Conservation (phyloP, 805 yeast species). For the Yarrowia osloensis region DNA sequence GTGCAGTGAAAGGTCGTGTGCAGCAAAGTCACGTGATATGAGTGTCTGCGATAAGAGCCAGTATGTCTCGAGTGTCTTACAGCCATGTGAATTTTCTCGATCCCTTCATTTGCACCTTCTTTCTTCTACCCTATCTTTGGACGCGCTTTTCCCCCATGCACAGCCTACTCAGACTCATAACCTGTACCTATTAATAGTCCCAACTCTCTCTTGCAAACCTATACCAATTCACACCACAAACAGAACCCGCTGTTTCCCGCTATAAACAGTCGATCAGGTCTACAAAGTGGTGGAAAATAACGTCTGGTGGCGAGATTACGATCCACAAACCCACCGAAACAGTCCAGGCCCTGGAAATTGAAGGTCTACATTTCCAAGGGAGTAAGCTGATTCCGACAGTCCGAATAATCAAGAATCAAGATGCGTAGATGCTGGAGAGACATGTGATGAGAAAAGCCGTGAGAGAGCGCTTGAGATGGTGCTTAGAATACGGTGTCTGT, state of each 20-base stretch:
- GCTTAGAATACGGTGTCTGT: too few relatives aligned
- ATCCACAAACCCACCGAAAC: conserved; percentile 8
- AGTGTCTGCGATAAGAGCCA: too few relatives aligned
- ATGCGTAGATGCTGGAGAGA: too few relatives aligned
- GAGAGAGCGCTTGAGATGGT: too few relatives aligned
- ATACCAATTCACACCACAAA: conserved; percentile 8
- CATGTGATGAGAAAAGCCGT: too few relatives aligned
- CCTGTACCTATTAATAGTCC: neutral
- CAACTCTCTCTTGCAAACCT: too few relatives aligned
- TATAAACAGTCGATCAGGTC: conserved; percentile 3
- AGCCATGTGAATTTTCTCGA: too few relatives aligned
- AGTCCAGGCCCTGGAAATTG: conserved; percentile 23
- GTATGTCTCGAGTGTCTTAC: too few relatives aligned
- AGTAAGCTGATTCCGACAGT: conserved; percentile 27
- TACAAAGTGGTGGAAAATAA: conserved; percentile 4
- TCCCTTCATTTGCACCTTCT: too few relatives aligned
- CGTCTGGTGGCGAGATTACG: neutral
- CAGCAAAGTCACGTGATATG: neutral
- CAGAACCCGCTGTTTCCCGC: conserved; percentile 17
- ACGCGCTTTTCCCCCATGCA: too few relatives aligned
- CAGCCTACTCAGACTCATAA: neutral
- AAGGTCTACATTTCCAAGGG: conserved; percentile 26
- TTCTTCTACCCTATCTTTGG: too few relatives aligned
- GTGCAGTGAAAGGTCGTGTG: neutral
- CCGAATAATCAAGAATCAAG: too few relatives aligned